Base-by-base conservation (phyloP, 2,329 filamentous ascomycete genomes). In the Claviceps sp. region DNA sequence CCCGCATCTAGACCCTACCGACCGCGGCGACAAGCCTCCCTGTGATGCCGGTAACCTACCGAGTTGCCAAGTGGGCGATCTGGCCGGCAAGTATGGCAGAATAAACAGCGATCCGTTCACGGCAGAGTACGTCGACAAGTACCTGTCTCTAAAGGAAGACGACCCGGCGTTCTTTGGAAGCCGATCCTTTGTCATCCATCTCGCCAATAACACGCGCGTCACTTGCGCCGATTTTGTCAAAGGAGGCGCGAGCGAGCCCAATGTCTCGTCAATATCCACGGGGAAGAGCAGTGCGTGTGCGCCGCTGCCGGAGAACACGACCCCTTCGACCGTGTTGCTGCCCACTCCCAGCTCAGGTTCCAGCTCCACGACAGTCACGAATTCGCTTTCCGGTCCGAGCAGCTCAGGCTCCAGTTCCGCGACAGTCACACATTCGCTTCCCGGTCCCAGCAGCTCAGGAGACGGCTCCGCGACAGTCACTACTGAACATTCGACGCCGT, bases 11-110 rank as follows among this genome's bases (percentile, higher is more conserved):
- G 85, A 90, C 61, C 86, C 86, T 22, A 86, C 75, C 65, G 63
- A 73, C 51, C 82, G 84, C 48, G 80, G 79, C 56, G 79, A 88
- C 61, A 67, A 67, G 2, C 72, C 81, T 5, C 59, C 75, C 5
- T 91, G 86, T 67, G 72, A 88, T 61, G 43, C 68, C 13, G 59
- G 63, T 11, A 62, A 69, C 9, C 82, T 82, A 9, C 67, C 76
- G 55, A 81, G 78, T 11, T 93, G 86, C 70, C 80, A 91, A 67
- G 79, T 86, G 9, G 86, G 87, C 57, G 86, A 91, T 64, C 72
- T 90, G 52, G 77, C 79, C 58, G 86, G 86, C 62, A 91, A 91
- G 70, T 72, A 84, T 61, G 85, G 85, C 55, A 73, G 73, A 55
- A 77, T 86, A 60, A 72, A 66, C 24, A 65, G 66, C 38, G 72